These are phyloP conservation scores for Daldinia caldariorum DNA, from an alignment of 495 filamentous ascomycete genomes.

Conservation along the genomic window DNA sequence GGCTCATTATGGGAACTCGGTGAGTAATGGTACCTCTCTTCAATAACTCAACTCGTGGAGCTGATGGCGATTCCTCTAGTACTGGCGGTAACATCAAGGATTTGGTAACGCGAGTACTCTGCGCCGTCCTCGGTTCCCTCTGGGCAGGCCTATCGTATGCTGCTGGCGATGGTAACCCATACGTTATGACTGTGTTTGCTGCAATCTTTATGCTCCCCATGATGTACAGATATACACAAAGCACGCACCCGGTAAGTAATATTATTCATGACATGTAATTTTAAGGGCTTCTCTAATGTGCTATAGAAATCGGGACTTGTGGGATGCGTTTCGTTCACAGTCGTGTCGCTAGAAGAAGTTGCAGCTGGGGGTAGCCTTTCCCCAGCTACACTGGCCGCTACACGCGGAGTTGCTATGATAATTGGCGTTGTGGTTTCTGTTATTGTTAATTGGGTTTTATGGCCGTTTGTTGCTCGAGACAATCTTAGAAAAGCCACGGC, in stretches of 20 bases:
- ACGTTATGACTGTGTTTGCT: conserved; percentile 66
- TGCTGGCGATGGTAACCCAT: conserved; percentile 61
- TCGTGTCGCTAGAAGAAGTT: conserved; percentile 61
- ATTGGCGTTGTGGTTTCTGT: conserved; percentile 62
- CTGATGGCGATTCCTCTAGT: conserved; percentile 33
- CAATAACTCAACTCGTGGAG: neutral
- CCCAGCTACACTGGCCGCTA: conserved; percentile 56
- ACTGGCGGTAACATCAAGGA: conserved; percentile 67
- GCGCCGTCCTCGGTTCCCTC: conserved; percentile 59
- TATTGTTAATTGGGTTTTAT: conserved; percentile 66
- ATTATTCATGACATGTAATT: neutral
- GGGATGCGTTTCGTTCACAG: conserved; percentile 65
- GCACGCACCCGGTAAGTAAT: conserved; percentile 59
- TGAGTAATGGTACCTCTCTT: conserved; percentile 15
- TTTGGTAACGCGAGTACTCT: conserved; percentile 58
- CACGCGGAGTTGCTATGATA: conserved; percentile 59
- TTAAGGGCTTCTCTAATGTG: conserved; percentile 9
- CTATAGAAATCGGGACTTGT: conserved; percentile 58
- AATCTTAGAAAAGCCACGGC: conserved; percentile 65
- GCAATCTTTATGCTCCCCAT: conserved; percentile 65
- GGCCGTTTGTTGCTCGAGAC: conserved; percentile 68
- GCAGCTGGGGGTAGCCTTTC: conserved; percentile 47
- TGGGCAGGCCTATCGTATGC: conserved; percentile 65
- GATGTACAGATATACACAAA: conserved; percentile 66
- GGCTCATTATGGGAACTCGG: conserved; percentile 67